These are phyloP conservation scores for Fusarium guadeloupense DNA, from an alignment of 2,329 filamentous ascomycete species.

Conservation along the genomic window DNA sequence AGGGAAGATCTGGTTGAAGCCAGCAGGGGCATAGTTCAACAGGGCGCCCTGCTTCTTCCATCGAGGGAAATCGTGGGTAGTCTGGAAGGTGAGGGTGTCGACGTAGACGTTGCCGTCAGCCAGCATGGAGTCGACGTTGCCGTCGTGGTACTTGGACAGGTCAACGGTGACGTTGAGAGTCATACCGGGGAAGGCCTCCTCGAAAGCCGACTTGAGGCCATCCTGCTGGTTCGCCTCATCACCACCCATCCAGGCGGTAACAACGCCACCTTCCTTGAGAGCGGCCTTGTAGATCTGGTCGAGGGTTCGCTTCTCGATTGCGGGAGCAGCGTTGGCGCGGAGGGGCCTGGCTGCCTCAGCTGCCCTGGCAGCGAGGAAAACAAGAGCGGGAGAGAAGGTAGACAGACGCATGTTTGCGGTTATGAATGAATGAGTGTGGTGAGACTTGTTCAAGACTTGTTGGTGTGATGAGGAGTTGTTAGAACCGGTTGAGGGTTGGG, in stretches of 20 bases:
- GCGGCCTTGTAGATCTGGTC: slow-evolving; percentile 61
- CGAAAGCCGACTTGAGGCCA: slow-evolving; percentile 53
- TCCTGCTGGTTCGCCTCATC: slow-evolving; percentile 54
- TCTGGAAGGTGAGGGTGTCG: slow-evolving; percentile 58
- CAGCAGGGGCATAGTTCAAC: slow-evolving; percentile 55
- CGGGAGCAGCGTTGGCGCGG: too few relatives aligned
- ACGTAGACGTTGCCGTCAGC: slow-evolving; percentile 48
- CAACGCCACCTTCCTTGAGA: slow-evolving; percentile 55
- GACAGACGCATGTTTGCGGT: too few relatives aligned
- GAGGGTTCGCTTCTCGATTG: slow-evolving; percentile 54
- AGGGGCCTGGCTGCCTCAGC: too few relatives aligned
- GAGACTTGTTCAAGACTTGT: too few relatives aligned
- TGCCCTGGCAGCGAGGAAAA: too few relatives aligned
- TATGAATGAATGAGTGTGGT: too few relatives aligned
- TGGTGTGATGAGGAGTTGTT: too few relatives aligned
- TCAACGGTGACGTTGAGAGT: slow-evolving; percentile 63
- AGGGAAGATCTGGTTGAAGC: slow-evolving; percentile 52
- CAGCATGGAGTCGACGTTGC: slow-evolving; percentile 56
- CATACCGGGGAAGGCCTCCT: slow-evolving; percentile 57
- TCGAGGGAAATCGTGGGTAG: slow-evolving; percentile 57
- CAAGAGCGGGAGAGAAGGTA: too few relatives aligned
- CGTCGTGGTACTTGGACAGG: slow-evolving; percentile 63
- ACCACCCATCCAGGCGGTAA: slow-evolving; percentile 58
- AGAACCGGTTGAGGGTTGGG: too few relatives aligned
- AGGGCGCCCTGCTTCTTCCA: slow-evolving; percentile 57